A percentile compares a stretch with the other conserved stretches of the same genome.
Conservation (phyloP, 177 flowering plant genomes). For the Vitis hybrid region DNA sequence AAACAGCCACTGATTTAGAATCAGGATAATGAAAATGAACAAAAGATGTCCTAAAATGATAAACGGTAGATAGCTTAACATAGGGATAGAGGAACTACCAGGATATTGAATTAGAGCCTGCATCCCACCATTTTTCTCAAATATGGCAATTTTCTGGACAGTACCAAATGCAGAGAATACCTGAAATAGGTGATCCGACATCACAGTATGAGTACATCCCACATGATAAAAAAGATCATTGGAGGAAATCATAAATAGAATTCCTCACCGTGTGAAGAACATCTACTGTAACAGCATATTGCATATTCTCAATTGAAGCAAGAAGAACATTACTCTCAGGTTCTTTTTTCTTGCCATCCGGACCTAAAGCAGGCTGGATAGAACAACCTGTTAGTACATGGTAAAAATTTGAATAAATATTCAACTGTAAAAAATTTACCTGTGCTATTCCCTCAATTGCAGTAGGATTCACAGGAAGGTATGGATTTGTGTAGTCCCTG, state of each 20-base stretch:
- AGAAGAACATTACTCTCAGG: constrained; percentile 89
- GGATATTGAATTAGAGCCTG: constrained; percentile 88
- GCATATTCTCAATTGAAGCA: constrained; percentile 90
- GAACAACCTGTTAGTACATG: constrained; percentile 14
- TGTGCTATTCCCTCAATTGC: constrained; percentile 83
- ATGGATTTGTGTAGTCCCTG: constrained; percentile 93
- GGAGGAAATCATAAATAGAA: constrained; percentile 1
- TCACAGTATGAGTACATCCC: neutral
- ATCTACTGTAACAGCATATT: constrained; percentile 86
- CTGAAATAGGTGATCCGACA: constrained; percentile 32
- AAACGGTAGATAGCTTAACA: neutral
- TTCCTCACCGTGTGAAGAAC: constrained; percentile 72
- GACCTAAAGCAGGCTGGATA: constrained; percentile 67
- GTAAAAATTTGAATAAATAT: neutral
- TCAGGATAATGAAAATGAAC: neutral
- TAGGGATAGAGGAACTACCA: constrained; percentile 36
- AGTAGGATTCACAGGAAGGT: constrained; percentile 85
- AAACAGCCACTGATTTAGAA: neutral
- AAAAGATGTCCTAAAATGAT: neutral
- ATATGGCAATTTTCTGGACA: constrained; percentile 91
- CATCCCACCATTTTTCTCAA: constrained; percentile 91
- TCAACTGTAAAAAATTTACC: constrained; percentile 29
- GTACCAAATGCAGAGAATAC: constrained; percentile 89
- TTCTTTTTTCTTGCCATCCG: constrained; percentile 80
- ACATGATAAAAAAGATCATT: neutral